phyloP scores from a whole-genome alignment of 345 rosid genomes.

The Salix exigua region DNA sequence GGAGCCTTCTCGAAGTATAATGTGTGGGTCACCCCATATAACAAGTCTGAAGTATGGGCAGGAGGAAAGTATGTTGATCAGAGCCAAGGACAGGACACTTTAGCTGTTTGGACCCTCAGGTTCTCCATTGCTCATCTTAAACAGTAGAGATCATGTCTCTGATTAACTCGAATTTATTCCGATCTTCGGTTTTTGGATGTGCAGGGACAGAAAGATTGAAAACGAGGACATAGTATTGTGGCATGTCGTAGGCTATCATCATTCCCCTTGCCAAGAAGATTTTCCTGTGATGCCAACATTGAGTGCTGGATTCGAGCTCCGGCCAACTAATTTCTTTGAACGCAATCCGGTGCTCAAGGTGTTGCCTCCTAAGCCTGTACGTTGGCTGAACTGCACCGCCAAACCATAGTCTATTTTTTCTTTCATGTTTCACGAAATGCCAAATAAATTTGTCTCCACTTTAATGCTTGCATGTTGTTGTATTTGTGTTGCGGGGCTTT shows the following conservation, averaged over 20 bases:
- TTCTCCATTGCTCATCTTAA: not conserved
- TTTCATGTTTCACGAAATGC: too few species aligned
- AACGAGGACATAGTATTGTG: constrained; percentile 52
- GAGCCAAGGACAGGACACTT: constrained; percentile 48
- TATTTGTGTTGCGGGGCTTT: too few species aligned
- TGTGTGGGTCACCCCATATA: constrained; percentile 58
- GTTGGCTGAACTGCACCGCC: constrained; percentile 4
- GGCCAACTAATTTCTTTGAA: constrained; percentile 54
- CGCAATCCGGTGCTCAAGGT: constrained; percentile 47
- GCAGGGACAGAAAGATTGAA: constrained; percentile 44
- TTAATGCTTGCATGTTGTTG: too few species aligned
- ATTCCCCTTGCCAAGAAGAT: constrained; percentile 56
- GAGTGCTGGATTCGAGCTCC: constrained; percentile 43
- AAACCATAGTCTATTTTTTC: not conserved
- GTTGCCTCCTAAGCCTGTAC: constrained; percentile 14
- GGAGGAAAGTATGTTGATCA: constrained; percentile 42
- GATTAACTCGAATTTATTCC: not conserved
- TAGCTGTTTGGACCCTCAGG: constrained; percentile 46
- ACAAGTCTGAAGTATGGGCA: constrained; percentile 50
- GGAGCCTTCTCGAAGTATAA: constrained; percentile 46
- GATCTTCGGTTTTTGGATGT: not conserved
- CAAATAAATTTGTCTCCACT: too few species aligned
- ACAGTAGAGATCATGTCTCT: not conserved
- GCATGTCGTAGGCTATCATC: constrained; percentile 51
- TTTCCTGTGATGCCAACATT: constrained; percentile 53